phyloP scores from a whole-genome alignment of 2,329 filamentous ascomycete genomes.

The Ophiostoma australiae region DNA sequence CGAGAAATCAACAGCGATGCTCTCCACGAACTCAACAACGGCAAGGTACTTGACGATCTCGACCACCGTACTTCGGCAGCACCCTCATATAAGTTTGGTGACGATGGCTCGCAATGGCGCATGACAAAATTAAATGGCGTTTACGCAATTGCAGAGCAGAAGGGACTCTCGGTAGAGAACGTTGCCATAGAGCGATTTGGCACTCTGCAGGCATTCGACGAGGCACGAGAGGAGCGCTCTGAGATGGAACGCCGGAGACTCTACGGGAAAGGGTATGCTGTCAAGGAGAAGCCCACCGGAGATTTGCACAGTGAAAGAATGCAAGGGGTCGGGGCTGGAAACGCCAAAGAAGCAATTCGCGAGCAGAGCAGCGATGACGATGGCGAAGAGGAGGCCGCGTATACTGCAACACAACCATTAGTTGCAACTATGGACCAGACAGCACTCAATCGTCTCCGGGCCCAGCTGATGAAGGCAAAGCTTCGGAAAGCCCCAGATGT shows the following conservation, averaged over 20 bases:
- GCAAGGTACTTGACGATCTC: conserved; percentile 48
- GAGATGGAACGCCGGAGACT: conserved; percentile 77
- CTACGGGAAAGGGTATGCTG: conserved; percentile 80
- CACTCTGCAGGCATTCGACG: conserved; percentile 77
- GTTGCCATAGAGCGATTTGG: conserved; percentile 80
- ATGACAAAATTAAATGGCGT: conserved; percentile 92
- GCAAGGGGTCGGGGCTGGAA: conserved; percentile 1
- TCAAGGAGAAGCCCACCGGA: conserved; percentile 81
- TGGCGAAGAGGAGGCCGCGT: conserved; percentile 35
- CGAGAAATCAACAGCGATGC: conserved; percentile 72
- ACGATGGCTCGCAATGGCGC: conserved; percentile 85
- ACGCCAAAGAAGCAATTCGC: neutral
- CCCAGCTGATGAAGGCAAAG: conserved; percentile 94
- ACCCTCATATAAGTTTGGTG: conserved; percentile 77
- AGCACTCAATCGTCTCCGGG: conserved; percentile 79
- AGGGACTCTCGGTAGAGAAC: conserved; percentile 68
- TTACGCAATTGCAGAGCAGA: conserved; percentile 72
- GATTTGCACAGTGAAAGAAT: conserved; percentile 73
- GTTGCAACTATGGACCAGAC: conserved; percentile 65
- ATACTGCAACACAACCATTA: conserved; percentile 23
- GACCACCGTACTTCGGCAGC: conserved; percentile 53
- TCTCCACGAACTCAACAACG: conserved; percentile 56
- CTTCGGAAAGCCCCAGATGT: conserved; percentile 72
- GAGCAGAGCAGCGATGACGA: neutral
- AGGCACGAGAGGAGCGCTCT: conserved; percentile 86